Evolutionary conservation across 2,329 filamentous ascomycete species (phyloP), one percentile per base, ranked within the genome.

Genomic region (Colletotrichum sp.): DNA sequence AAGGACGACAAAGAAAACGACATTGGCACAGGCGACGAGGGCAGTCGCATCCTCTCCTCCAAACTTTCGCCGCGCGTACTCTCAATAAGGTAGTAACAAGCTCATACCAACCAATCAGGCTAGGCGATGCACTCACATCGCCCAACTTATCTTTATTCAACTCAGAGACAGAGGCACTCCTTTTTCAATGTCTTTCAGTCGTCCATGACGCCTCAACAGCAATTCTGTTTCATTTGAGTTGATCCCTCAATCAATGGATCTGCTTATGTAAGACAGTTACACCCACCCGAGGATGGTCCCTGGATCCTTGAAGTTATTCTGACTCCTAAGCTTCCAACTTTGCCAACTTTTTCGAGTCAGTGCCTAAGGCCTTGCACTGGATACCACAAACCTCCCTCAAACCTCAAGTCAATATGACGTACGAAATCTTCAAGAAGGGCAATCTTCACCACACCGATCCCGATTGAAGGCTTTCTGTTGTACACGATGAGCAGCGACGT

Each of bases 201-300:
- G 24, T 9, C 7, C 16, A 16, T 10, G 24, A 18, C 9, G 0
- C 7, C 55, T 28, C 55, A 28, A 16, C 3, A 5, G 0, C 44
- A 13, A 18, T 18, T 59, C 15, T 18, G 55, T 59, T 1, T 28
- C 7, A 12, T 15, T 24, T 13, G 6, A 15, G 30, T 32, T 5
- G n/a, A 1, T 0, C 0, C 10, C 10, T 13, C 3, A 10, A 21
- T 7, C 0, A 13, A 4, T 0, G 44, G 44, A 1, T 13, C 8
- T 18, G 71, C 66, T 70, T 64, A 70, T 21, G 24, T 59, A 64
- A 73, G 8, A 24, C 2, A 4, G 12, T 30, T 49, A 10, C 30
- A 8, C 24, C 39, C 0, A 16, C 57, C 44, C 71, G 67, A 67
- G 71, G 71, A 39, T 72, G 52, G 24, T 63, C 66, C 66, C 59